Evolutionary conservation across 2,329 filamentous ascomycete species (phyloP).

Genomic region (Westerdykella ornata): DNA sequence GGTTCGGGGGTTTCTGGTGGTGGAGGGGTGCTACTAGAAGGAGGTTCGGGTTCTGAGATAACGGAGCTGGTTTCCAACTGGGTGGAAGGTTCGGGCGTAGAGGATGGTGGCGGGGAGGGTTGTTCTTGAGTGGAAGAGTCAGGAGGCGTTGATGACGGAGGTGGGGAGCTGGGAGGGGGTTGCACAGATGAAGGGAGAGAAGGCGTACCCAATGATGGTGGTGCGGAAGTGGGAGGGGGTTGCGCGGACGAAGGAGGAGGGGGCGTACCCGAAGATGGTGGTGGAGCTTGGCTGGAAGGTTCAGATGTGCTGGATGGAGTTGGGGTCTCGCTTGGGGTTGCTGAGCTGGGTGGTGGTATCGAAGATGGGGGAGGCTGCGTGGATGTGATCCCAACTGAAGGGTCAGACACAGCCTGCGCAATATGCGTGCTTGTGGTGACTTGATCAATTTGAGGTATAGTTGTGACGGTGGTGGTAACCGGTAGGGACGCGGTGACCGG

Average conservation of each 20-base stretch:
- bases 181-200: neutral
- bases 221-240: neutral
- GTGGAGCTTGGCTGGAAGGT: slow-evolving; percentile 2
- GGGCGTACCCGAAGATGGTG: slow-evolving; percentile 5
- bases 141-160: slow-evolving; percentile 7
- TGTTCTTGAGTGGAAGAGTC: slow-evolving; percentile 17
- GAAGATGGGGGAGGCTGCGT: neutral
- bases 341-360: neutral
- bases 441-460: slow-evolving; percentile 5
- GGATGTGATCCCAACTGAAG: slow-evolving; percentile 1
- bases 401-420: slow-evolving; percentile 2
- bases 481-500: slow-evolving; percentile 7
- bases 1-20: neutral
- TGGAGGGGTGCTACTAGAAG: neutral
- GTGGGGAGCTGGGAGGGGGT: neutral
- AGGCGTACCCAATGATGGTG: no score
- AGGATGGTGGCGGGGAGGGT: neutral
- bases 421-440: slow-evolving; percentile 3
- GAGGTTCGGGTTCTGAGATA: neutral
- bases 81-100: neutral
- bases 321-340: slow-evolving; percentile 4
- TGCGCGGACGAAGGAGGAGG: slow-evolving; percentile 4
- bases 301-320: slow-evolving; percentile 1
- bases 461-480: slow-evolving; percentile 5
- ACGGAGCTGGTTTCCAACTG: neutral